Evolutionary conservation across 1,284 basidiomycete species (phyloP), one percentile per base, ranked within the genome.

Genomic region (Sphagnurus paluster): DNA sequence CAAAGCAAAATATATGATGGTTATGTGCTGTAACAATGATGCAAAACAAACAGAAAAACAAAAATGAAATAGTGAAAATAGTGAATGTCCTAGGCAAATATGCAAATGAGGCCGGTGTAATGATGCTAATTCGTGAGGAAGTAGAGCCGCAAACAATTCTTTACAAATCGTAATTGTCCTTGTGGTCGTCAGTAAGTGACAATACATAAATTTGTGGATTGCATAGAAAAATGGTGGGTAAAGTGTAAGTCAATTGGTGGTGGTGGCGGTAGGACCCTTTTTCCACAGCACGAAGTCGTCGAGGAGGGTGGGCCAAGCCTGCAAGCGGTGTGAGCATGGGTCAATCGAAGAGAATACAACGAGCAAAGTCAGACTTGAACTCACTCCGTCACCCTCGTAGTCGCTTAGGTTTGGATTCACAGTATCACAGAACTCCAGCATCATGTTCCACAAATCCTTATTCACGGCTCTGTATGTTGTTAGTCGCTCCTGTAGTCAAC

Each of bases 381-480:
- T 49, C 56, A 89, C 87, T 48, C 81, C 87, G 48, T 90, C 88
- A 7, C 76, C 69, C 56, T 89, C 84, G 56, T 85, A 89, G 51
- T 80, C 76, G 29, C 75, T 69, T 37, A 90, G 63, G 45, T 73
- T 71, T 1, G 73, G 71, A n/a, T 76, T 66, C n/a, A 88, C 72
- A 2, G 78, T 78, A 52, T 73, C 71, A 53, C 82, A 86, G 58
- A 90, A 90, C 58, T 90, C 87, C 23, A 82, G 69, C 65, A 84
- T 82, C 87, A 90, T 90, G 46, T 64, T 76, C 88, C 88, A 90
- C n/a, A 90, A 64, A 64, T 90, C 88, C 58, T 89, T 90, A 60
- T 87, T 90, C 5, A 80, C 79, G 0, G 82, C 85, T 57, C 82
- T 89, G 65, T 86, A 87, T 1, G 69, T 19, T 30, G 44, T 74